Percentiles rank a stretch among this genome's conserved stretches.
phyloP scores from a whole-genome alignment of 2,329 filamentous ascomycete species.

The Cryoendolithus antarcticus region DNA sequence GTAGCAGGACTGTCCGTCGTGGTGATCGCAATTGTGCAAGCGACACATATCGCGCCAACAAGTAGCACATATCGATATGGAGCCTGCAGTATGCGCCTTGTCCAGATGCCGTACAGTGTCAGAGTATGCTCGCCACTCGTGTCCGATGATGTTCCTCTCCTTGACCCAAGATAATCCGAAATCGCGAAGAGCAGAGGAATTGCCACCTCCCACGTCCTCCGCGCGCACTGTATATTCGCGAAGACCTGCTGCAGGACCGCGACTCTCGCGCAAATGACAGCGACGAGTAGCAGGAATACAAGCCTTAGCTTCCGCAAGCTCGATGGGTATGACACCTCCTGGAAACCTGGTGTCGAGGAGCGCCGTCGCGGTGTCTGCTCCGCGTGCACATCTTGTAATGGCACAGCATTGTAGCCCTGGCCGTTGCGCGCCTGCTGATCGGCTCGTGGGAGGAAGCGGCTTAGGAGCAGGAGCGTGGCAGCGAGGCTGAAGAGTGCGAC shows the following conservation, averaged over 20 bases:
- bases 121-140: slow-evolving; percentile 10
- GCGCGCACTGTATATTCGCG: slow-evolving; percentile 31
- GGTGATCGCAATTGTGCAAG: slow-evolving; percentile 25
- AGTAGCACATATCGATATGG: slow-evolving; percentile 28
- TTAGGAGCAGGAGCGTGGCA: slow-evolving; percentile 25
- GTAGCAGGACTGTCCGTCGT: slow-evolving; percentile 28
- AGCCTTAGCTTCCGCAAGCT: slow-evolving; percentile 17
- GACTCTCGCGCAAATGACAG: slow-evolving; percentile 20
- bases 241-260: slow-evolving; percentile 31
- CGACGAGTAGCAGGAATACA: slow-evolving; percentile 17
- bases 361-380: slow-evolving; percentile 9
- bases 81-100: slow-evolving; percentile 21
- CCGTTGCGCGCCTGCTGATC: neutral
- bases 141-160: too few species aligned
- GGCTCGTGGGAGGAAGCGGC: slow-evolving; percentile 19
- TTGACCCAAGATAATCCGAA: slow-evolving; percentile 13
- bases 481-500: slow-evolving; percentile 31
- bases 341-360: slow-evolving; percentile 2
- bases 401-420: slow-evolving; percentile 14
- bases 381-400: slow-evolving; percentile 17
- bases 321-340: slow-evolving; percentile 13
- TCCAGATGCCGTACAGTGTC: slow-evolving; percentile 22
- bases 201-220: slow-evolving; percentile 14
- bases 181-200: slow-evolving; percentile 18
- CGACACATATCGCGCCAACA: slow-evolving; percentile 26